phyloP scores from a whole-genome alignment of 2,329 filamentous ascomycete species.

The Harringtonia lauricola region DNA sequence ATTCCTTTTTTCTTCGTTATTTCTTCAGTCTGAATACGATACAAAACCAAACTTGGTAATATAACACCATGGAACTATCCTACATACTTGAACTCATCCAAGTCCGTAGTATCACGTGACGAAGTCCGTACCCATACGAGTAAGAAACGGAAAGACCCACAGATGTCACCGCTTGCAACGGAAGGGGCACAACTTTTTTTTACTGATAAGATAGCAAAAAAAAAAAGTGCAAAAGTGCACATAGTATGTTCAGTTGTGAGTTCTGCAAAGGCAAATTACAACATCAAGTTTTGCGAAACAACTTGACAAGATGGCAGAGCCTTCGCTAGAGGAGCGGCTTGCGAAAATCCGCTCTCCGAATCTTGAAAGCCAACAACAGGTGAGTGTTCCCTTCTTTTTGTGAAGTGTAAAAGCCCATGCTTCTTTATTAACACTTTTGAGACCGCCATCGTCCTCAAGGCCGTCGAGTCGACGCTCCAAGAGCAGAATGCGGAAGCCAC shows the following conservation, averaged over 20 bases:
- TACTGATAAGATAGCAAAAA: slow-evolving; percentile 8
- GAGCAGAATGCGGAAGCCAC: slow-evolving; percentile 77
- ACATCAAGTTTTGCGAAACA: background rate
- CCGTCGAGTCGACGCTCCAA: slow-evolving; percentile 85
- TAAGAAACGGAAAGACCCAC: too few relatives aligned
- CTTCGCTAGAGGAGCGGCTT: slow-evolving; percentile 71
- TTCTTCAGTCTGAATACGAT: too few relatives aligned
- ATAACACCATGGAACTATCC: too few relatives aligned
- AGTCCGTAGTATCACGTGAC: too few relatives aligned
- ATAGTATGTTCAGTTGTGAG: background rate
- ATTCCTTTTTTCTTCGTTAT: too few relatives aligned
- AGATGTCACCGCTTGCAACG: too few relatives aligned
- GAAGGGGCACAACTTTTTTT: slow-evolving; percentile 4
- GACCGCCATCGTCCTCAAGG: slow-evolving; percentile 78
- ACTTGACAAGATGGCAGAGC: slow-evolving; percentile 30
- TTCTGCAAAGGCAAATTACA: background rate
- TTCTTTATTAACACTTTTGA: slow-evolving; percentile 22
- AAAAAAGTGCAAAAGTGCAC: slow-evolving; percentile 3
- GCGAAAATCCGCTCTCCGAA: slow-evolving; percentile 95
- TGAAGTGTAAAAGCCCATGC: background rate
- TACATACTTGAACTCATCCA: too few relatives aligned
- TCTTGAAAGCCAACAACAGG: slow-evolving; percentile 88
- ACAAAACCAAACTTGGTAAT: too few relatives aligned
- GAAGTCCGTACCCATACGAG: too few relatives aligned
- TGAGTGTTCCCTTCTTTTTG: slow-evolving; percentile 20